phyloP scores from a whole-genome alignment of 805 yeast genomes.

The Wickerhamomyces bovis region DNA sequence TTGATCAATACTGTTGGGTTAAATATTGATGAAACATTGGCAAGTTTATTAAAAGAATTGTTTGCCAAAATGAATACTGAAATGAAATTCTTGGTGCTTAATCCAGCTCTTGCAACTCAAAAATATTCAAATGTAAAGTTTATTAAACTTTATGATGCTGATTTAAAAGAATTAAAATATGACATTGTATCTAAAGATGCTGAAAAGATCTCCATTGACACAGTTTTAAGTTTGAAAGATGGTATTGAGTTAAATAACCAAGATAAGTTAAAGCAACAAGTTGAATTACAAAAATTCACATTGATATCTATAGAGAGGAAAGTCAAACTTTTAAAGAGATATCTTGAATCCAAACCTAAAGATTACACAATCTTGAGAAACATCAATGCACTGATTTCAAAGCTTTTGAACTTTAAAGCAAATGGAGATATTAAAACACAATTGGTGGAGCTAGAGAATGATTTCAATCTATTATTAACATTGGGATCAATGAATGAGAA shows the following conservation, averaged over 20 bases:
- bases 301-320: constrained; percentile 5
- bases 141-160: constrained; percentile 2
- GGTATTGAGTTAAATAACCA: constrained; percentile 2
- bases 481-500: constrained; percentile 16
- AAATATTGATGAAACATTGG: background rate
- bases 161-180: constrained; percentile 2
- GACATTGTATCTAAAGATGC: constrained; percentile 9
- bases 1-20: constrained; percentile 1
- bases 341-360: background rate
- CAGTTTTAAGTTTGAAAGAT: constrained; percentile 8
- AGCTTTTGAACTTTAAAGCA: constrained; percentile 14
- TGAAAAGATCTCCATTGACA: constrained; percentile 12
- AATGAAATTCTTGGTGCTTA: constrained; percentile 1
- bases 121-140: constrained; percentile 8
- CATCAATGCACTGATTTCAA: constrained; percentile 16
- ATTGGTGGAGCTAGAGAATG: constrained; percentile 18
- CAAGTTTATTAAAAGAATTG: background rate
- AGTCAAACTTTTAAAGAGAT: constrained; percentile 1
- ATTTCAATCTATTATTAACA: constrained; percentile 15
- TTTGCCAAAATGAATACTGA: background rate
- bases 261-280: constrained; percentile 7
- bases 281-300: constrained; percentile 5
- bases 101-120: constrained; percentile 3
- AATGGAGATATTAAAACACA: constrained; percentile 10
- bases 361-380: constrained; percentile 10